These are phyloP conservation scores for Hypoxylon sp. DNA, from an alignment of 2,329 filamentous ascomycete species.

Conservation along the genomic window DNA sequence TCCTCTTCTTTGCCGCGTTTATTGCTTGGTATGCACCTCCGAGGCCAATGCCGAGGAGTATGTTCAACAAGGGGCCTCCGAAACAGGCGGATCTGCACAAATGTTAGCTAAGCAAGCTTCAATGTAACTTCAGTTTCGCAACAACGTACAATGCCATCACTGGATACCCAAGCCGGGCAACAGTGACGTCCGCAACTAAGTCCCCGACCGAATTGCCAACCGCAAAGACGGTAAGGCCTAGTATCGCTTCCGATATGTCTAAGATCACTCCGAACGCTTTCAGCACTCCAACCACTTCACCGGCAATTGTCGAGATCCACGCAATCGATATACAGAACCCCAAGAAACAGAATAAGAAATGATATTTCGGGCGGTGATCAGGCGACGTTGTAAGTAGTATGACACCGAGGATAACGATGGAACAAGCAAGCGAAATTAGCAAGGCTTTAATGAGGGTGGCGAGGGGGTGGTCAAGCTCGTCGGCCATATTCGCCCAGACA, in stretches of 20 bases:
- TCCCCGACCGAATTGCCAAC: constrained; percentile 97
- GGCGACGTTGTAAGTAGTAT: constrained; percentile 79
- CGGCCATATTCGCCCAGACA: constrained; percentile 76
- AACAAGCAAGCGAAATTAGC: constrained; percentile 77
- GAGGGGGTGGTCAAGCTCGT: constrained; percentile 69
- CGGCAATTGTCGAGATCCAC: constrained; percentile 96
- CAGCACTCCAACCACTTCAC: constrained; percentile 94
- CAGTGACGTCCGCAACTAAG: constrained; percentile 93
- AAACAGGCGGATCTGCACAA: constrained; percentile 83
- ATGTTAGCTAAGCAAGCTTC: constrained; percentile 45
- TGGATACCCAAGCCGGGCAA: constrained; percentile 92
- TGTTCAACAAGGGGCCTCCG: constrained; percentile 98
- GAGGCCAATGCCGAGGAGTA: constrained; percentile 93
- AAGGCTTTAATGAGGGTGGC: constrained; percentile 69
- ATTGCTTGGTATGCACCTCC: constrained; percentile 91
- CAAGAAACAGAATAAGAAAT: constrained; percentile 85
- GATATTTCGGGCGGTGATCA: constrained; percentile 77
- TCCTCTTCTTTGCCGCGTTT: constrained; percentile 74
- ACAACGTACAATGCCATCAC: constrained; percentile 85
- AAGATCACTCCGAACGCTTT: constrained; percentile 94
- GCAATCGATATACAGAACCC: constrained; percentile 93
- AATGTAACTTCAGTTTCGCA: constrained; percentile 8
- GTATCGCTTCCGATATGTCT: constrained; percentile 92
- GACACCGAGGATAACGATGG: constrained; percentile 75
- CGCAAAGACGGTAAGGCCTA: constrained; percentile 95